Evolutionary conservation across 2,329 filamentous ascomycete genomes (phyloP).

Genomic region (Fusarium sp.): DNA sequence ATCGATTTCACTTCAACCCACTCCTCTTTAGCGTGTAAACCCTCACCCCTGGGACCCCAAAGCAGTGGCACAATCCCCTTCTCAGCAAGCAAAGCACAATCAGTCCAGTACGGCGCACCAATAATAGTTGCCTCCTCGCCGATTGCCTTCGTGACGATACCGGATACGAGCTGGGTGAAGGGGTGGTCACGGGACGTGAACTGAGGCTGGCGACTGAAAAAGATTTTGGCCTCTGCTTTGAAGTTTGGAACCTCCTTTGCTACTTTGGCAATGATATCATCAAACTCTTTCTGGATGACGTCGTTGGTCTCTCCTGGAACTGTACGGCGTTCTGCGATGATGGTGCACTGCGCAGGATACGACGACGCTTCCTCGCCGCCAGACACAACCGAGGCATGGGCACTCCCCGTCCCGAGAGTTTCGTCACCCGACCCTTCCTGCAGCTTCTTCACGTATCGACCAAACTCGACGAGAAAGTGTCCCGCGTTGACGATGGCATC

Average conservation of each 20-base stretch:
- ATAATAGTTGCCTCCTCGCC: constrained; percentile 45
- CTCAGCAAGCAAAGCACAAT: constrained; percentile 61
- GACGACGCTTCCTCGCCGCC: constrained; percentile 66
- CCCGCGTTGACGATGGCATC: constrained; percentile 65
- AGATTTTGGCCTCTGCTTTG: constrained; percentile 55
- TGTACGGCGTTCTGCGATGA: constrained; percentile 63
- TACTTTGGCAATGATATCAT: constrained; percentile 53
- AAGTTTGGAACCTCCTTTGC: constrained; percentile 53
- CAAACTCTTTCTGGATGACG: constrained; percentile 55
- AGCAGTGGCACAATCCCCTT: constrained; percentile 61
- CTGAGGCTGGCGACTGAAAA: constrained; percentile 59
- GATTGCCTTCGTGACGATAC: constrained; percentile 47
- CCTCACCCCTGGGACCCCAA: constrained; percentile 62
- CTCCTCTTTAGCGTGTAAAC: constrained; percentile 64
- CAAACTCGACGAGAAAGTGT: constrained; percentile 60
- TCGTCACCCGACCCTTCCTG: constrained; percentile 47
- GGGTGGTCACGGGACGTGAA: constrained; percentile 56
- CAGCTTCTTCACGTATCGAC: constrained; percentile 56
- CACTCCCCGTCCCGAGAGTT: constrained; percentile 54
- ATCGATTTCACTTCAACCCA: constrained; percentile 62
- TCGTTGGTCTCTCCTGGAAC: constrained; percentile 58
- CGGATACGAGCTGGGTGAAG: constrained; percentile 53
- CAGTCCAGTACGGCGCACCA: constrained; percentile 61
- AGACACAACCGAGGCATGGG: constrained; percentile 62
- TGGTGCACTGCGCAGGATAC: constrained; percentile 62